Base-by-base conservation (phyloP, 2,329 filamentous ascomycete species). In the Trichoderma koningiopsis region DNA sequence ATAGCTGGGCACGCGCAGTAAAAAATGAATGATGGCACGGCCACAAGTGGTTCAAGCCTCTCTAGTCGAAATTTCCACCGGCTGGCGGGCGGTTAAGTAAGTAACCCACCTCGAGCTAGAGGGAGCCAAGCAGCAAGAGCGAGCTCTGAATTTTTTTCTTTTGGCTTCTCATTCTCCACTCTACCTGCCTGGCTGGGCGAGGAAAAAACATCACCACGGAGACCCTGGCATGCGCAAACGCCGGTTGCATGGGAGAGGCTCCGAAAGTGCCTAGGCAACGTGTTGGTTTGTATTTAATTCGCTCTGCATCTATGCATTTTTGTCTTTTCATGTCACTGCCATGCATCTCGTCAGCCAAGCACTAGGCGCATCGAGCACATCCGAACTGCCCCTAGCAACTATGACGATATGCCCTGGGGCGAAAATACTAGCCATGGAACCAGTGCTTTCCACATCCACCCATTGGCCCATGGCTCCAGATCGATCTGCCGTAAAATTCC, bases 21-120 rank as follows among this genome's bases (percentile, higher is more conserved):
- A 63, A 68, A 77, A 75, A 78, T 78, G 75, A 76, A 76, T 75
- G 76, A 74, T 75, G 71, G 73, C 69, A 72, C 58, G 68, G 71
- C 67, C 69, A 69, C 52, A 29, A 52, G 43, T 52, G 64, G 55
- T 52, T 67, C 40, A 58, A 58, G 57, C 63, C 55, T 66, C 35
- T 22, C 52, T 66, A 66, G 63, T 72, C 62, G 75, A 77, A 76
- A 76, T 77, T 77, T 77, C 73, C 75, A 75, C 63, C 31, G 24
- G 35, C 22, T 58, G 57, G 57, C 57, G 27, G 27, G 60, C 61
- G 63, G 57, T 68, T 70, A 70, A 49, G 63, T 70, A 70, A 70
- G 27, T 27, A 27, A 27, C 56, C 58, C 58, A 49, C 58, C 58
- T 61, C 55, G 37, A 8, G 31, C 35, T 37, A 64, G 19, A 14